These are phyloP conservation scores for Kodamaea alishanica DNA, from an alignment of 1,139 yeast species.

Conservation along the genomic window DNA sequence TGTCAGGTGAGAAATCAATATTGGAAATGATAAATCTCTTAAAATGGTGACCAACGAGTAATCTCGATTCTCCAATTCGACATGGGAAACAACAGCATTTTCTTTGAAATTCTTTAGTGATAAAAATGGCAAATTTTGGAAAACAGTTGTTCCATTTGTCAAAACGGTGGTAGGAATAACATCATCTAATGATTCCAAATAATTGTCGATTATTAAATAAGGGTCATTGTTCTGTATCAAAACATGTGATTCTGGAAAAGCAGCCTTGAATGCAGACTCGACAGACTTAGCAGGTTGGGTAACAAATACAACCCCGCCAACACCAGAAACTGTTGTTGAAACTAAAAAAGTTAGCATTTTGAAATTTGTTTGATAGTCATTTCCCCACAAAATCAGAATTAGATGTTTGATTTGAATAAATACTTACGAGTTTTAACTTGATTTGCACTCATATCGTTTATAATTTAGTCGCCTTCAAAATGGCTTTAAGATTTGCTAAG, in stretches of 20 bases:
- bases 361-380: neutral
- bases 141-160: slow-evolving; percentile 52
- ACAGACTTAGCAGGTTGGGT: slow-evolving; percentile 50
- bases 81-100: slow-evolving; percentile 55
- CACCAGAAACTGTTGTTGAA: slow-evolving; percentile 13
- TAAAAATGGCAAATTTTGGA: slow-evolving; percentile 54
- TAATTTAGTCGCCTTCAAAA: no score
- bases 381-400: neutral
- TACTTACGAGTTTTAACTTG: slow-evolving; percentile 16
- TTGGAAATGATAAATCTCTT: slow-evolving; percentile 63
- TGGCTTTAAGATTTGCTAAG: no score
- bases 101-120: slow-evolving; percentile 37
- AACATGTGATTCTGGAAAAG: slow-evolving; percentile 23
- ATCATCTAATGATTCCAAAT: slow-evolving; percentile 21
- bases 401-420: neutral
- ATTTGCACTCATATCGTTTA: slow-evolving; percentile 12
- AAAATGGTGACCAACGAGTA: slow-evolving; percentile 63
- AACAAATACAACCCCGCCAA: slow-evolving; percentile 34
- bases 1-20: slow-evolving; percentile 60
- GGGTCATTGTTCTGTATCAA: slow-evolving; percentile 54
- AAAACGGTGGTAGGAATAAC: slow-evolving; percentile 41
- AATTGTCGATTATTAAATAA: slow-evolving; percentile 39
- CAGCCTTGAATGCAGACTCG: slow-evolving; percentile 28
- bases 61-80: slow-evolving; percentile 55
- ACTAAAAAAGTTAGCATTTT: slow-evolving; percentile 6